Evolutionary conservation across 768 basidiomycete genomes (phyloP).

Genomic region (Rhizopogon vesiculosus): DNA sequence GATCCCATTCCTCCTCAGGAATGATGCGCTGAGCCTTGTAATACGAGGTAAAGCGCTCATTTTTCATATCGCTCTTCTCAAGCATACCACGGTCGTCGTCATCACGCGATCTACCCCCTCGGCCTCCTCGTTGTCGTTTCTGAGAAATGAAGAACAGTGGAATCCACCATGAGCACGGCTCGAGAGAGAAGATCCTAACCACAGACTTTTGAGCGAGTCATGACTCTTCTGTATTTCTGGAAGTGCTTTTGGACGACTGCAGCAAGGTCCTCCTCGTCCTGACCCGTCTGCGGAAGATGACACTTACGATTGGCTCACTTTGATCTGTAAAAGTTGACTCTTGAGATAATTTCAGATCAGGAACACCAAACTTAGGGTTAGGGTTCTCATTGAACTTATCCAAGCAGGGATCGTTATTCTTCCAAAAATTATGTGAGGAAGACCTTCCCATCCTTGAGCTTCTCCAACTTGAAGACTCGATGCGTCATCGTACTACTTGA

Average conservation of each 20-base stretch:
- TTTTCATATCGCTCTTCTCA: slow-evolving; percentile 62
- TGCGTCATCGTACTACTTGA: no score
- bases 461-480: no score
- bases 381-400: not conserved
- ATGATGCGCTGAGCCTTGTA: slow-evolving; percentile 77
- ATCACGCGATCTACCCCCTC: slow-evolving; percentile 18
- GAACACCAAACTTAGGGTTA: slow-evolving; percentile 2
- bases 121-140: slow-evolving; percentile 13
- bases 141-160: not conserved
- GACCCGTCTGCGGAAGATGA: no score
- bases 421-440: no score
- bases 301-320: no score
- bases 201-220: slow-evolving; percentile 7
- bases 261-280: not conserved
- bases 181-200: not conserved
- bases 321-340: not conserved
- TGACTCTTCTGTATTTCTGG: not conserved
- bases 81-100: slow-evolving; percentile 46
- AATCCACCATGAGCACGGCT: not conserved
- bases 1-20: slow-evolving; percentile 73
- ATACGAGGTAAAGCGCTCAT: slow-evolving; percentile 62
- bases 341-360: not conserved
- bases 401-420: no score
- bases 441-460: no score
- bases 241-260: not conserved